Conservation (phyloP, 2,329 filamentous ascomycete genomes). For the Monosporascus sp. region DNA sequence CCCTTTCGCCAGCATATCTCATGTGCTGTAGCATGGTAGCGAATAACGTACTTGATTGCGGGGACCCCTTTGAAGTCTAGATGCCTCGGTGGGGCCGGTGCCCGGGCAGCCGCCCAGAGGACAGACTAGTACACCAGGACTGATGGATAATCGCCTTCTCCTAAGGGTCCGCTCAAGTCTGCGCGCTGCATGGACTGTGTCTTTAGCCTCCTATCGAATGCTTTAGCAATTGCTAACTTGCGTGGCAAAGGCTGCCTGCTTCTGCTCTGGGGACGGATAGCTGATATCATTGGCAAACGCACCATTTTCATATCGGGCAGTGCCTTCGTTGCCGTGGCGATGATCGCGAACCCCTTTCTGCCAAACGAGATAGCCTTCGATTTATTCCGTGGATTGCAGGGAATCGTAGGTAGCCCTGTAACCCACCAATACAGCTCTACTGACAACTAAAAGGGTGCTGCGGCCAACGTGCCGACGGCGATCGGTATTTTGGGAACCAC, state of each 20-base stretch:
- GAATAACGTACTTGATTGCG: too few species aligned
- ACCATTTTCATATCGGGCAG: slow-evolving; percentile 61
- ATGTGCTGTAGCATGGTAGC: too few species aligned
- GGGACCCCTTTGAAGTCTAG: too few species aligned
- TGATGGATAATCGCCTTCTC: too few species aligned
- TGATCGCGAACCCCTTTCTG: slow-evolving; percentile 58
- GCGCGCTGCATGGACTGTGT: too few species aligned
- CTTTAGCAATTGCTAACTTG: not conserved
- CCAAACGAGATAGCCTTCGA: slow-evolving; percentile 64
- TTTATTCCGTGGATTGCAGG: slow-evolving; percentile 61
- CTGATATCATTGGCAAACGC: slow-evolving; percentile 62
- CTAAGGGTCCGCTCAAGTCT: too few species aligned
- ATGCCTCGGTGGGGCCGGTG: too few species aligned
- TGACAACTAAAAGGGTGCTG: slow-evolving; percentile 44
- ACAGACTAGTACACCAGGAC: too few species aligned
- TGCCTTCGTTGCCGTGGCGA: slow-evolving; percentile 55
- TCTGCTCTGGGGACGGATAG: slow-evolving; percentile 61
- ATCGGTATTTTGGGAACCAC: slow-evolving; percentile 65
- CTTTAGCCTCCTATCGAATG: not conserved
- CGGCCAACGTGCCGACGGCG: slow-evolving; percentile 65
- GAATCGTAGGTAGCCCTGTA: slow-evolving; percentile 39
- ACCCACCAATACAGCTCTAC: not conserved
- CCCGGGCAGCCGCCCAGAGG: too few species aligned
- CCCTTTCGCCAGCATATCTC: too few species aligned
- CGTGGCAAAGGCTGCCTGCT: slow-evolving; percentile 48